Base-by-base conservation (phyloP, 2,329 filamentous ascomycete species). In the Dactylonectria macrodidyma region DNA sequence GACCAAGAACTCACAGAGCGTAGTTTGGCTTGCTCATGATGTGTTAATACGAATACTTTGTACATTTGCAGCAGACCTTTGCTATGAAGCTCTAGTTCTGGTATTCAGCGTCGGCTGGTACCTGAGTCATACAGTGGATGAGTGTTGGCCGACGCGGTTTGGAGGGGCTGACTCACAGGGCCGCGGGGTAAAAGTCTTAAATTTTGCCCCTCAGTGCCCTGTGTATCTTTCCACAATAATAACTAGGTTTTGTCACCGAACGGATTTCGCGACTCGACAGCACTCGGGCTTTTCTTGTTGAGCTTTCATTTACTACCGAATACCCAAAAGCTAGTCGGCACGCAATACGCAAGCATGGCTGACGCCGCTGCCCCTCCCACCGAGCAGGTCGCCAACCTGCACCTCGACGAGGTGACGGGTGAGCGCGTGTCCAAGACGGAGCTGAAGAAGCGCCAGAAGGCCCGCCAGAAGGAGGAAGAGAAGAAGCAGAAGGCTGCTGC, bases 391-490 rank as follows among this genome's bases (percentile, higher is more conserved):
- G 88, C 88, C 78, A 94, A 95, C 84, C 88, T 97, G 75, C 89
- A 95, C 82, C 89, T 96, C 58, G 96, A 99, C 82, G 94, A 97
- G 78, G 94, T 95, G 71, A 98, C 96, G 14, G 96, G 96, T 77
- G 96, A 99, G 85, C 91, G 84, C 82, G 81, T 92, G 68, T 95
- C 93, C 85, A 95, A 95, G 90, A 90, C 91, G 16, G 92, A 95
- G 84, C 87, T 98, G 81, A 99, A 99, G 94, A 95, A 94, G 86
- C 91, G 95, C 78, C 90, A 95, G 86, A 99, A 99, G 93, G 88
- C 92, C 80, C 92, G 95, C 74, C 90, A 95, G 82, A 91, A 89
- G 83, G 95, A 97, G 69, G 92, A 92, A 74, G 93, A 95, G 85
- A 98, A 97, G 92, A 91, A 91, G 75, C 91, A 94, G 84, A 95